These are phyloP conservation scores for Tillandsia fasciculata DNA, from an alignment of 176 grass and related monocot species.

Conservation along the genomic window DNA sequence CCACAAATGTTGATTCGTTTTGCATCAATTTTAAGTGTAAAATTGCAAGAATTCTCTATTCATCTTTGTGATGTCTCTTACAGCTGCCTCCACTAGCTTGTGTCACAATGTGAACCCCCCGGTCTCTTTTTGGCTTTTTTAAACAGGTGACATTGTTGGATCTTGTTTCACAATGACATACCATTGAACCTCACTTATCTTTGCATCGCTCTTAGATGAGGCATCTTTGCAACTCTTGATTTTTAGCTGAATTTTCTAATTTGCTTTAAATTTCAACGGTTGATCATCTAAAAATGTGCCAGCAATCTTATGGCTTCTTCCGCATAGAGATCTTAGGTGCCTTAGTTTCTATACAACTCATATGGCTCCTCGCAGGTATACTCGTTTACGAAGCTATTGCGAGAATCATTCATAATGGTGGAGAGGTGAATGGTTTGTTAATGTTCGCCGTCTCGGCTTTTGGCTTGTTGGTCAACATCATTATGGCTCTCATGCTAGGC, in stretches of 20 bases:
- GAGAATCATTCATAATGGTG: conserved; percentile 60
- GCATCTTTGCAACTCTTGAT: no score
- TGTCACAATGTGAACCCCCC: no score
- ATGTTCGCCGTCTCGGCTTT: conserved; percentile 96
- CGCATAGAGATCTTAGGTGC: conserved; percentile 84
- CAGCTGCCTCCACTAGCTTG: background rate
- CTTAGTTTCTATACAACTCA: conserved; percentile 91
- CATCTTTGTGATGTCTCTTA: background rate
- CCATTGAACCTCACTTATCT: no score
- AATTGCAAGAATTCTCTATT: background rate
- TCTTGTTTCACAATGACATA: no score
- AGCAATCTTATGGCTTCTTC: conserved; percentile 91
- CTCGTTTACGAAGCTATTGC: conserved; percentile 88
- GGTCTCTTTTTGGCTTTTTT: no score
- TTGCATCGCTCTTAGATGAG: no score
- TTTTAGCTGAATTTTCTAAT: background rate
- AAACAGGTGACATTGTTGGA: no score
- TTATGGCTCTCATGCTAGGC: conserved; percentile 91
- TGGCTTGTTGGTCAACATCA: conserved; percentile 88
- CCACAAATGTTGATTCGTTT: no score
- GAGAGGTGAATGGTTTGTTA: conserved; percentile 71
- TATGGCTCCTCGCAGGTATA: conserved; percentile 93
- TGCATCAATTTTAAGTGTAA: no score
- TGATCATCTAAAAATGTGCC: background rate
- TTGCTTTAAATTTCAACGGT: fast-evolving